These are phyloP conservation scores for Macrophomina tecta DNA, from an alignment of 2,329 filamentous ascomycete genomes.

Conservation along the genomic window DNA sequence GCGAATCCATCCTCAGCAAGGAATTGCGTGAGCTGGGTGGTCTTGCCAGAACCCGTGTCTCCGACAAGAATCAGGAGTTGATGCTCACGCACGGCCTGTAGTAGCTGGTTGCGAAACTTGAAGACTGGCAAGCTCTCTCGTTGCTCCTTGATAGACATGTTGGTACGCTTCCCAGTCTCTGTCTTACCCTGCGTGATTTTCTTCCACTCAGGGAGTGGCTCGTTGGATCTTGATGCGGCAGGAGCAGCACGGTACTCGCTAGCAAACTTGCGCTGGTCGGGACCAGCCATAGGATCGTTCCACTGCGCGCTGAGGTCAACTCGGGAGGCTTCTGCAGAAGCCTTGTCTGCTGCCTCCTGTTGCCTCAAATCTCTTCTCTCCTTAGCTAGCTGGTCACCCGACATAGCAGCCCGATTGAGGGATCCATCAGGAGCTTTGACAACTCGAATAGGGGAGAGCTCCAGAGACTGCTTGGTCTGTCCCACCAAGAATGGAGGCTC, in stretches of 20 bases:
- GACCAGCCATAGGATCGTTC: constrained; percentile 94
- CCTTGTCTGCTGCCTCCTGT: constrained; percentile 81
- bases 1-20: constrained; percentile 91
- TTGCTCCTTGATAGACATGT: constrained; percentile 93
- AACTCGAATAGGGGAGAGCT: constrained; percentile 92
- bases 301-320: constrained; percentile 89
- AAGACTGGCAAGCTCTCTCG: constrained; percentile 87
- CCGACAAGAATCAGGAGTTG: constrained; percentile 95
- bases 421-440: constrained; percentile 99
- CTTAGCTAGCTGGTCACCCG: constrained; percentile 84
- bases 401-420: constrained; percentile 94
- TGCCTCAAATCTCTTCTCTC: constrained; percentile 88
- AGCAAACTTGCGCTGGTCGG: constrained; percentile 86
- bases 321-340: constrained; percentile 74
- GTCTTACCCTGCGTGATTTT: constrained; percentile 79
- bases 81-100: constrained; percentile 85
- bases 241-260: constrained; percentile 73
- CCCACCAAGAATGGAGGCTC: constrained; percentile 95
- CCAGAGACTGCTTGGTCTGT: constrained; percentile 94
- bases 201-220: constrained; percentile 91
- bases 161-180: constrained; percentile 83
- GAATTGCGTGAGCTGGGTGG: constrained; percentile 94
- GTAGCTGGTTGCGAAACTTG: constrained; percentile 83
- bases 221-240: constrained; percentile 62
- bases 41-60: constrained; percentile 97